Conservation (phyloP, 2,329 filamentous ascomycete genomes). For the Fusarium tanahbumbuense region DNA sequence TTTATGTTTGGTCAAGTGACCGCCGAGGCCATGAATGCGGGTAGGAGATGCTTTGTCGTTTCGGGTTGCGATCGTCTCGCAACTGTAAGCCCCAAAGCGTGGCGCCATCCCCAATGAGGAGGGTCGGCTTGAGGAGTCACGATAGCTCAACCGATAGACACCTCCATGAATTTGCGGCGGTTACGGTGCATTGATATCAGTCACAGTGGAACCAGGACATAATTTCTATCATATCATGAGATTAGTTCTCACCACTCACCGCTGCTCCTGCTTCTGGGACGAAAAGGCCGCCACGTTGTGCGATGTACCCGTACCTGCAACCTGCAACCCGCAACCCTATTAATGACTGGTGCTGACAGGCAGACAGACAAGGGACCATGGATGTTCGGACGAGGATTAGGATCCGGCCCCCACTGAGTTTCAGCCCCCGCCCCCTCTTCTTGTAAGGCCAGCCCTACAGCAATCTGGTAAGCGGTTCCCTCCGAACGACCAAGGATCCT, state of each 20-base stretch:
- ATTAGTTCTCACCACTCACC: conserved; percentile 7
- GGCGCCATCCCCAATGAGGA: conserved; percentile 19
- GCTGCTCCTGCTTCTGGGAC: not conserved
- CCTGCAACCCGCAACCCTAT: not conserved
- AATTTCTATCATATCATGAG: not conserved
- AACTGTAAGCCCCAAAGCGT: conserved; percentile 2
- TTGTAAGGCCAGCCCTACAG: conserved; percentile 42
- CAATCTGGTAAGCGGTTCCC: conserved; percentile 12
- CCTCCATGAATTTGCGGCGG: not conserved
- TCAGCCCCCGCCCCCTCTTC: conserved; percentile 34
- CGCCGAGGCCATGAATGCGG: conserved; percentile 7
- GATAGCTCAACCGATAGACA: not conserved
- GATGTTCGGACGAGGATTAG: conserved; percentile 3
- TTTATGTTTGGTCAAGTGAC: not conserved
- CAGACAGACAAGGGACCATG: conserved; percentile 10
- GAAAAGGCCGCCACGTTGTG: not conserved
- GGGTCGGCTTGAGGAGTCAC: conserved; percentile 6
- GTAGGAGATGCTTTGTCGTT: not conserved
- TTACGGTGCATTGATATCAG: not conserved
- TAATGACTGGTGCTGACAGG: not conserved
- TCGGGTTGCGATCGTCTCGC: conserved; percentile 1
- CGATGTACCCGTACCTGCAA: not conserved
- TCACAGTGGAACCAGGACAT: not conserved
- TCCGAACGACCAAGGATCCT: conserved; percentile 8
- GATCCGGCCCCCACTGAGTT: conserved; percentile 32